Evolutionary conservation across 192 early-diverging fungal genomes (phyloP).

Genomic region (Jimgerdemannia flammicorona): DNA sequence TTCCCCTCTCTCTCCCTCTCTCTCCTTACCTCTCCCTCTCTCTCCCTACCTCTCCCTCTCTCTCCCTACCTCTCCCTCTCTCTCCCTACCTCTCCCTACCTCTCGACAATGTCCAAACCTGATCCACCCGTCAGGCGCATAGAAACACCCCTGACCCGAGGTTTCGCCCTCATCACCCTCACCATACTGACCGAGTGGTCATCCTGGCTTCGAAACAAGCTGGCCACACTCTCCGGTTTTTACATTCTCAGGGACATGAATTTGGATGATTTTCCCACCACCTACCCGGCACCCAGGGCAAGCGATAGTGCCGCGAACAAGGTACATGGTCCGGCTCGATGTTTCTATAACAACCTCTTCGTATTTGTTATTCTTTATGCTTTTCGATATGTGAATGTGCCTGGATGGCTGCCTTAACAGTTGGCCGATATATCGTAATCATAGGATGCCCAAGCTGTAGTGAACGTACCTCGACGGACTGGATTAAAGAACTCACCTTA

Average conservation of each 20-base stretch:
- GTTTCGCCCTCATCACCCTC: not conserved
- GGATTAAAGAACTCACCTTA: not conserved
- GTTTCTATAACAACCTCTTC: not conserved
- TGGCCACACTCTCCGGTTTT: not conserved
- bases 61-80: too few relatives aligned
- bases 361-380: not conserved
- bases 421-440: not conserved
- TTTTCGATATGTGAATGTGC: not conserved
- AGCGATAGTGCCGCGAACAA: not conserved
- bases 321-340: not conserved
- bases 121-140: not conserved
- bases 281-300: not conserved
- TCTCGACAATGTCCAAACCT: too few relatives aligned
- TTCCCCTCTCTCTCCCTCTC: too few relatives aligned
- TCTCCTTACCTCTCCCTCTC: too few relatives aligned
- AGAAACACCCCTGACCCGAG: not conserved
- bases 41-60: too few relatives aligned
- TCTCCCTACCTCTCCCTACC: too few relatives aligned
- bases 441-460: not conserved
- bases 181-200: not conserved
- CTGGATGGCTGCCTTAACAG: not conserved
- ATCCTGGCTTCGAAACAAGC: not conserved
- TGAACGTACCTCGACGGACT: not conserved
- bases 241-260: not conserved
- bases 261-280: not conserved